phyloP scores from a whole-genome alignment of 352 stramenopile species.

The Peronospora farinosa region DNA sequence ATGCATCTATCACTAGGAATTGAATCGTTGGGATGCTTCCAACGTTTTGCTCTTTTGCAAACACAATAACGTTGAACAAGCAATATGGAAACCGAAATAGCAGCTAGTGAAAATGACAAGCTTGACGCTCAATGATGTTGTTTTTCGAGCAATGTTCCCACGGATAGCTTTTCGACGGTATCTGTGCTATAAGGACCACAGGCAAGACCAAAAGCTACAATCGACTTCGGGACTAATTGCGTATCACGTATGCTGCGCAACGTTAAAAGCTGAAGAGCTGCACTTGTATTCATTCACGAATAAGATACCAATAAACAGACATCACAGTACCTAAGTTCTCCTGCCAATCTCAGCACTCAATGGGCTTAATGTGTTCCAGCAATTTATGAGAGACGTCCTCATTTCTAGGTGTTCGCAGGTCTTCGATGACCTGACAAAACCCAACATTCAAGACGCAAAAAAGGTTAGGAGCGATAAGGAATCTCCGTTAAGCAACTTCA shows the following conservation, averaged over 20 bases:
- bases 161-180: constrained; percentile 45
- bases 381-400: constrained; percentile 1
- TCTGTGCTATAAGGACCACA: constrained; percentile 51
- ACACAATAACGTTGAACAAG: too few species aligned
- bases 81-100: too few species aligned
- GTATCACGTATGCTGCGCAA: constrained; percentile 8
- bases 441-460: constrained; percentile 1
- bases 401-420: constrained; percentile 18
- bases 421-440: constrained; percentile 33
- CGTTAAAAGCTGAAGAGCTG: neutral
- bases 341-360: constrained; percentile 12
- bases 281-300: constrained; percentile 20
- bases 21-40: too few species aligned
- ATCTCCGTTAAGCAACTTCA: neutral
- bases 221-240: constrained; percentile 21
- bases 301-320: constrained; percentile 19
- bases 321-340: constrained; percentile 15
- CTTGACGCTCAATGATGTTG: too few species aligned
- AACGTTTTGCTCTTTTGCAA: too few species aligned
- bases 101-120: too few species aligned
- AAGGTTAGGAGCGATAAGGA: constrained; percentile 3
- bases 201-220: constrained; percentile 12
- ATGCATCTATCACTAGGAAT: too few species aligned
- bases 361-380: constrained; percentile 16
- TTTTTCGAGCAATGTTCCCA: too few species aligned